These are phyloP conservation scores for Pyricularia sp. DNA, from an alignment of 2,329 filamentous ascomycete species.

Conservation along the genomic window DNA sequence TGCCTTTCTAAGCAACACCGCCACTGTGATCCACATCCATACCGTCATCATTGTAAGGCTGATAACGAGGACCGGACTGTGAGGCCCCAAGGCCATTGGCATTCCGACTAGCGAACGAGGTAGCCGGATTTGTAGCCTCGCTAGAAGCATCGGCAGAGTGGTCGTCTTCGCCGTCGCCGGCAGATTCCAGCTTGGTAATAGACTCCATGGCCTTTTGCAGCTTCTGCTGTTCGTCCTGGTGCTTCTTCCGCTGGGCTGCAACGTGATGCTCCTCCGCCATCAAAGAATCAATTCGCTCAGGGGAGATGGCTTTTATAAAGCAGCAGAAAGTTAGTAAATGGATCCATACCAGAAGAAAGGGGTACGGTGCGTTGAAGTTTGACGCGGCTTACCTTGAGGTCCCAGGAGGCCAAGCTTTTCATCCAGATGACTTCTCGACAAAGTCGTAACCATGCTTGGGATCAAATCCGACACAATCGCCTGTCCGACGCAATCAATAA, in stretches of 20 bases:
- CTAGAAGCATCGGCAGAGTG: not conserved
- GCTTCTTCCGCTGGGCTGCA: conserved; percentile 2
- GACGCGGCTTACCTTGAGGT: conserved; percentile 16
- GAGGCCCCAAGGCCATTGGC: not conserved
- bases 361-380: not conserved
- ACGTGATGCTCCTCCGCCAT: conserved; percentile 4
- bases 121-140: not conserved
- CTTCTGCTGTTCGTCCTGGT: conserved; percentile 3
- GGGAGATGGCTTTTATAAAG: not conserved
- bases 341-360: too few relatives aligned
- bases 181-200: conserved; percentile 9
- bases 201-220: conserved; percentile 16
- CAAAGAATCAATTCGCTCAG: not conserved
- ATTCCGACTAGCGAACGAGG: not conserved
- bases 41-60: not conserved
- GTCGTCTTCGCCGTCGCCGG: not conserved
- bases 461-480: conserved; percentile 39
- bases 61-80: not conserved
- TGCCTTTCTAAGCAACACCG: not conserved
- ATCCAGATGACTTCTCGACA: conserved; percentile 26
- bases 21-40: not conserved
- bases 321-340: not conserved
- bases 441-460: conserved; percentile 26
- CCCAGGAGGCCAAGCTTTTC: conserved; percentile 30
- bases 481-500: conserved; percentile 46